Conservation (phyloP, 495 filamentous ascomycete species). For the Sordaria brevicollis region DNA sequence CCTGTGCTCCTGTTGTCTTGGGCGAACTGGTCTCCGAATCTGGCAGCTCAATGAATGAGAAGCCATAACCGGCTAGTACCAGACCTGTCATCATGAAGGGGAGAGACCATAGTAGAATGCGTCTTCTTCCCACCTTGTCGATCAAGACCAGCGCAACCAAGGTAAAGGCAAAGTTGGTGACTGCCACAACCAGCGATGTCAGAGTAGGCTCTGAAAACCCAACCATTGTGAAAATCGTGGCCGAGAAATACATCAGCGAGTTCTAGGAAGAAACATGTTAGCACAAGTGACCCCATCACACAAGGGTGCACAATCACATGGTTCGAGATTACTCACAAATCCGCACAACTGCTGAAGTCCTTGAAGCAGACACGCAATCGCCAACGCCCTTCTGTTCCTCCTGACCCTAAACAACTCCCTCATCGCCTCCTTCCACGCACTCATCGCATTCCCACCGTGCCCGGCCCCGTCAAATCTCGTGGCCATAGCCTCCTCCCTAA, state of each 20-base stretch:
- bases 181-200: conserved; percentile 68
- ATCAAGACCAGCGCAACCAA: conserved; percentile 65
- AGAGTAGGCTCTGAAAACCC: conserved; percentile 74
- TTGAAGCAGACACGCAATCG: conserved; percentile 77
- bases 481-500: conserved; percentile 51
- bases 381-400: conserved; percentile 66
- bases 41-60: conserved; percentile 44
- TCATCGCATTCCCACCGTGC: conserved; percentile 7
- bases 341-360: conserved; percentile 84
- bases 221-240: conserved; percentile 75
- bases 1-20: conserved; percentile 7
- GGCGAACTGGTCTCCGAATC: conserved; percentile 10
- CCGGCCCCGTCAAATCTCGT: conserved; percentile 18
- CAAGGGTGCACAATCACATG: background rate
- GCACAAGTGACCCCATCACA: background rate
- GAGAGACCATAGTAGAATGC: conserved; percentile 75
- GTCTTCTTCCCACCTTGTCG: conserved; percentile 69
- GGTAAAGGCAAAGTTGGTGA: conserved; percentile 78
- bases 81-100: conserved; percentile 74
- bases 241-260: conserved; percentile 91
- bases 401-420: conserved; percentile 46
- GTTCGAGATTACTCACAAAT: conserved; percentile 45
- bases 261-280: conserved; percentile 40
- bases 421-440: conserved; percentile 33
- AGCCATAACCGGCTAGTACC: conserved; percentile 53